Percentiles rank a stretch among this genome's conserved stretches.
Conservation (phyloP, 106 monocot genomes). For the Posidonia australis region DNA sequence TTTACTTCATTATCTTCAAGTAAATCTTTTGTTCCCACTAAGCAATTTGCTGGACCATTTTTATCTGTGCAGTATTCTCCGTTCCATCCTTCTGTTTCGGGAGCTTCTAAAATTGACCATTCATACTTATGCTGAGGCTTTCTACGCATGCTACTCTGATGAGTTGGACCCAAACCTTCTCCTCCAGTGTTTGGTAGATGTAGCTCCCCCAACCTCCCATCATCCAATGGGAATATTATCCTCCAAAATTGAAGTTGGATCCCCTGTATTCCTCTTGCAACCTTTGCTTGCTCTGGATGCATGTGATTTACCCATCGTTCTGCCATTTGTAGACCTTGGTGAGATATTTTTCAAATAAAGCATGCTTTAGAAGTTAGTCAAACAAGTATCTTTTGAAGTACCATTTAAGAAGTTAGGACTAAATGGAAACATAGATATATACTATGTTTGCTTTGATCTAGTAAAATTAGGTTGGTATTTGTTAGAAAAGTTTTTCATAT, state of each 20-base stretch:
- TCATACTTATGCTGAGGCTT: conserved; percentile 48
- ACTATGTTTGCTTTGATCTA: too few species aligned
- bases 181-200: conserved; percentile 62
- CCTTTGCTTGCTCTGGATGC: conserved; percentile 63
- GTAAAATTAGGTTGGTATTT: too few species aligned
- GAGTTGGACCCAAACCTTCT: conserved; percentile 37
- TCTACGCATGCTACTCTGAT: conserved; percentile 30
- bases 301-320: conserved; percentile 67
- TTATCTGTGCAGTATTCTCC: conserved; percentile 76
- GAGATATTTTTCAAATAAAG: not conserved
- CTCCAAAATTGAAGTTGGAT: conserved; percentile 64
- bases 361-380: not conserved
- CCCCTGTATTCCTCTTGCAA: conserved; percentile 52
- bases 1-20: conserved; percentile 17
- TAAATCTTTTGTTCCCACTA: conserved; percentile 44
- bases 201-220: conserved; percentile 78
- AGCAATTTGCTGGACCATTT: conserved; percentile 66
- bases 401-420: too few species aligned
- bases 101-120: conserved; percentile 74
- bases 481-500: too few species aligned
- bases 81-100: conserved; percentile 98
- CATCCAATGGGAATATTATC: conserved; percentile 65
- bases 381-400: too few species aligned
- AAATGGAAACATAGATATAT: not conserved
- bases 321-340: conserved; percentile 21